Evolutionary conservation across 1,284 basidiomycete species (phyloP), one percentile per base, ranked within the genome.

Genomic region (Austropuccinia psidii): DNA sequence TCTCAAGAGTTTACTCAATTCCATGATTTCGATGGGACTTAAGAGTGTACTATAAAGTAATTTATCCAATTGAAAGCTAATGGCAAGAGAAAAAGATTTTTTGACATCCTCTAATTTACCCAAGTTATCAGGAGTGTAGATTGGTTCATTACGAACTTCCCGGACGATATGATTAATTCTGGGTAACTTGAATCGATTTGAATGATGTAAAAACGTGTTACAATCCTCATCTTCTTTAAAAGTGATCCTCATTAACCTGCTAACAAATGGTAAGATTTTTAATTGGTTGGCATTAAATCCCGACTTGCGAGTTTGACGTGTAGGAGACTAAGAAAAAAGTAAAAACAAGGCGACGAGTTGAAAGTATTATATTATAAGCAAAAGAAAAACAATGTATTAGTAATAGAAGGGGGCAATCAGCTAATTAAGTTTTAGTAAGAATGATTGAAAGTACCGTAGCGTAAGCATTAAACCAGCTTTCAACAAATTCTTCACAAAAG

Each of bases 41-140:
- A 89, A 80, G 9, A 85, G 79, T 0, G 84, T 84, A 75, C 87
- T 88, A 45, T 83, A 85, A 8, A 90, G 78, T 17, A 87, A 77
- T 0, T 85, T 84, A 78, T 86, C 84, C 24, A 87, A 79, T 77
- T 90, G 89, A 77, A 89, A 90, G 1, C 86, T 86, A 52, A 89
- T 83, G 4, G 82, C 78, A 87, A 88, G 89, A 19, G 82, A 78
- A 8, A 86, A 77, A n/a, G 67, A 66, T n/a, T 76, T 75, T 33
- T 86, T 77, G 81, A 83, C 83, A 0, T 27, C n/a, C 2, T 80
- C 66, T 45, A 86, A 81, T 29, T 78, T 65, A 75, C 77, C 80
- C 35, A 85, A 77, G 8, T 80, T 78, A 2, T 58, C 19, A 19
- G 37, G 24, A 5, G 54, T 49, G 19, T 70, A 70, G 31, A 70